Evolutionary conservation across 805 yeast genomes (phyloP), one percentile per base, ranked within the genome.

Genomic region (Candida golubevii): DNA sequence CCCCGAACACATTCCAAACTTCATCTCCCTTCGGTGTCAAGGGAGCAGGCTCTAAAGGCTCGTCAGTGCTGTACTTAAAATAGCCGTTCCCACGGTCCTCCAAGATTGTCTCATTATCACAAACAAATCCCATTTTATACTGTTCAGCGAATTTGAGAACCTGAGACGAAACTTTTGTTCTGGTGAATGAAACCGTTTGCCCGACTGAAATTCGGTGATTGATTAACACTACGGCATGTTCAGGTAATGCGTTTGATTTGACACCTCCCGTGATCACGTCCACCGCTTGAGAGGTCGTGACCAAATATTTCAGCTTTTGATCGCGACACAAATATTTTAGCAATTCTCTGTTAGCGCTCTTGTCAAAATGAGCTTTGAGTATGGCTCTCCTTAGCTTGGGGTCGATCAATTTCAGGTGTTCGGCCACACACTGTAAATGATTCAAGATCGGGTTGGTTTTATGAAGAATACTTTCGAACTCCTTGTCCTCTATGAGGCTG

Each of bases 1-100:
- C 91, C 0, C 84, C 75, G 44, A 85, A 71, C 11, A 34, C 26
- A 14, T 48, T 34, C 86, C 87, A 84, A 11, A 70, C 62, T 1
- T 63, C 66, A 33, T 70, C 74, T 29, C 66, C 50, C 8, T 57
- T 48, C 8, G 80, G 78, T 3, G 78, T 61, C 7, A 64, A 58
- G 3, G 78, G 78, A 0, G 80, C 74, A n/a, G 76, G 71, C 26
- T 66, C 72, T 27, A 76, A 55, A 1, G 59, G 50, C 26, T 48
- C 55, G 6, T 44, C 45, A 11, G 60, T 44, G 14, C 58, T 54
- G 45, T 62, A 67, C 38, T 61, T 60, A 38, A 50, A 41, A 35
- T 46, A 38, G 0, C 73, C 73, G 4, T 58, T 51, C 0, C 32
- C 48, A 0, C 71, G 64, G 4, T 59, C 54, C 29, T 55, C 44